Evolutionary conservation across 106 monocot genomes (phyloP), one percentile per base, ranked within the genome.

Genomic region (Allium sativum): DNA sequence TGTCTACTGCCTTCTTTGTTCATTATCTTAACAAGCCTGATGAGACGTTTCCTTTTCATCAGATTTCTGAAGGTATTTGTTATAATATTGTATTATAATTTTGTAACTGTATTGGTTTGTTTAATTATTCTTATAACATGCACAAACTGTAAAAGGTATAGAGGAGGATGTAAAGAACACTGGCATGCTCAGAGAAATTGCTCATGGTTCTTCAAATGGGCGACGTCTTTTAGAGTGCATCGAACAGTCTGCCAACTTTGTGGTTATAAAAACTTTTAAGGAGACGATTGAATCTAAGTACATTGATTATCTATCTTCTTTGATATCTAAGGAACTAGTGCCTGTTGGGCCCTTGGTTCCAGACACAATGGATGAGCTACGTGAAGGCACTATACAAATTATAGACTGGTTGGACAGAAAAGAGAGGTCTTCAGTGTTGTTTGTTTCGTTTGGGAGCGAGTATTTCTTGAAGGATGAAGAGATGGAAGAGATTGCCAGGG

Each of bases 381-480:
- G 19, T 12, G 48, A 60, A 20, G 20, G 69, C 45, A 54, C 40
- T 7, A 40, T 18, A 12, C 17, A 42, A 1, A 48, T 61, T 47
- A 61, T 61, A 7, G 44, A 70, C 41, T 89, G 78, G 84, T 76
- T 84, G 41, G 21, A 42, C 54, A 44, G n/a, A 40, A 78, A 67
- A 69, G 76, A 56, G 12, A 21, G 18, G 45, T 55, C 51, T 1
- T 81, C 85, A 13, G 79, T 89, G 21, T 73, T 82, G 21, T 79
- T 89, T 48, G 89, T 72, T 13, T 84, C 84, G 9, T 76, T 89
- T 19, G 89, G 89, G 21, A 89, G 64, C 45, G 89, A 89, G 71
- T 89, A 79, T 71, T 89, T 84, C 81, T 68, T 89, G 81, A 31
- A 56, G n/a, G 67, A 76, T 53, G 47, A 81, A 69, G 74, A 89